phyloP scores from a whole-genome alignment of 805 yeast species.

The Spathaspora arborariae region DNA sequence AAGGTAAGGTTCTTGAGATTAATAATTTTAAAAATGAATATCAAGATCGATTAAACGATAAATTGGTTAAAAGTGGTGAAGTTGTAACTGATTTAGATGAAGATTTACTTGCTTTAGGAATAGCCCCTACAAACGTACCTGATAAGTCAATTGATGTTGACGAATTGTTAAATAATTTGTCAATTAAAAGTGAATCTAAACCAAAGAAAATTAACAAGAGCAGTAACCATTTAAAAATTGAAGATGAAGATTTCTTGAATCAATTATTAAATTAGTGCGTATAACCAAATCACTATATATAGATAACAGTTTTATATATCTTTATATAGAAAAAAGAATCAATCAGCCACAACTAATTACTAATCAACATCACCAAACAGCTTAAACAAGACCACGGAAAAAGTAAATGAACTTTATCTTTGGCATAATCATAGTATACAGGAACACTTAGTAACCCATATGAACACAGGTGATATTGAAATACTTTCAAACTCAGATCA shows the following conservation, averaged over 20 bases:
- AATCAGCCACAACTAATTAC: not conserved
- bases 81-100: conserved; percentile 10
- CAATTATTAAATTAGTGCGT: conserved; percentile 7
- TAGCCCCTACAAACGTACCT: not conserved
- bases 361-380: not conserved
- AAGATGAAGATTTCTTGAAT: conserved; percentile 9
- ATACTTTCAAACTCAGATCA: conserved; percentile 11
- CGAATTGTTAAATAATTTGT: conserved; percentile 1
- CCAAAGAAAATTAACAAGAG: not conserved
- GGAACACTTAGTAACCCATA: no score
- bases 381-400: not conserved
- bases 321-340: not conserved
- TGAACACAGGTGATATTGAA: no score
- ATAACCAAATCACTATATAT: not conserved
- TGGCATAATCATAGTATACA: not conserved
- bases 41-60: conserved; percentile 21
- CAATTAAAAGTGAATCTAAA: conserved; percentile 1
- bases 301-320: not conserved
- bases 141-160: conserved; percentile 5
- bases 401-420: not conserved
- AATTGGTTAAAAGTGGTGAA: conserved; percentile 10
- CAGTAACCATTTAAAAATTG: not conserved
- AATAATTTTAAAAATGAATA: conserved; percentile 28
- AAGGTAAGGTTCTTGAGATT: conserved; percentile 28
- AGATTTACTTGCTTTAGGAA: conserved; percentile 11